Conservation (phyloP, 225 moss, liverwort and hornwort species). For the Pseudisothecium myosuroides region DNA sequence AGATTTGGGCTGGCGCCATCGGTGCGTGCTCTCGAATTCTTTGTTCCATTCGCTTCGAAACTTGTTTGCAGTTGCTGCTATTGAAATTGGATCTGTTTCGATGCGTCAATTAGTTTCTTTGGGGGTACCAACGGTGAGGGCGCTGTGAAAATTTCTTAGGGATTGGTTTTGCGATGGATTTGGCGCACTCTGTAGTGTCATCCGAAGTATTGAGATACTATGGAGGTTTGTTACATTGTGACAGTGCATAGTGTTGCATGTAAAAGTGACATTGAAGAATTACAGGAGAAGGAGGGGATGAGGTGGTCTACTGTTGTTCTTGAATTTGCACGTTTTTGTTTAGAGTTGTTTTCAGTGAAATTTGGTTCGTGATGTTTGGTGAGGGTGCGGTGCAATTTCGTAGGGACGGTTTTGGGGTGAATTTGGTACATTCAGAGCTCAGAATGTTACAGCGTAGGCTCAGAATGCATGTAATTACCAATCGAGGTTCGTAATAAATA, state of each 20-base stretch:
- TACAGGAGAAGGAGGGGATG: background rate
- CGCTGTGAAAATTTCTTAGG: background rate
- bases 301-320: background rate
- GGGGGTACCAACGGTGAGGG: background rate
- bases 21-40: slow-evolving; percentile 13
- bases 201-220: background rate
- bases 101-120: background rate
- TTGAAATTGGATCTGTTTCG: background rate
- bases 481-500: background rate
- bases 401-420: no score
- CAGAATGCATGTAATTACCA: background rate
- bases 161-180: background rate
- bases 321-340: background rate
- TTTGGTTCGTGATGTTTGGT: background rate
- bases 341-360: background rate
- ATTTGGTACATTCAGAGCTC: background rate
- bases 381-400: background rate
- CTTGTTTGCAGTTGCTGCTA: background rate
- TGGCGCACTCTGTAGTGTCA: background rate
- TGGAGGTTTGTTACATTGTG: background rate
- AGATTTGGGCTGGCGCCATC: slow-evolving; percentile 58
- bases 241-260: background rate
- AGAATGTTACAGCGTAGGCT: background rate
- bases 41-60: background rate
- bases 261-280: background rate